These are phyloP conservation scores for Russula foetens DNA, from an alignment of 768 basidiomycete genomes.

Conservation along the genomic window DNA sequence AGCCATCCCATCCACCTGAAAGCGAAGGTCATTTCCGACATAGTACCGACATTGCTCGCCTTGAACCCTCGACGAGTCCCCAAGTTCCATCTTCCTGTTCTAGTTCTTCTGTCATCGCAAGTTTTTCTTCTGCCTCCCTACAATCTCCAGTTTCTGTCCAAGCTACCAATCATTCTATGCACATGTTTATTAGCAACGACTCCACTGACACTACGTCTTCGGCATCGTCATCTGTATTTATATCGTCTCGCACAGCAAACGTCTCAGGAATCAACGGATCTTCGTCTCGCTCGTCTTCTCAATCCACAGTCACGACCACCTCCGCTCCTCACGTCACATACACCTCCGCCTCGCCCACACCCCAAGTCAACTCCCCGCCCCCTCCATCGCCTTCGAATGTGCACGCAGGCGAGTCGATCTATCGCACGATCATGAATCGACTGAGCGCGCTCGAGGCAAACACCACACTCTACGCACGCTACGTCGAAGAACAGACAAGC, in stretches of 20 bases:
- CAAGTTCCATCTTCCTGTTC: not conserved
- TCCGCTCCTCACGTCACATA: conserved; percentile 16
- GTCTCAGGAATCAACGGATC: not conserved
- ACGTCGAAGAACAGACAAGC: conserved; percentile 83
- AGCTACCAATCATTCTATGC: not conserved
- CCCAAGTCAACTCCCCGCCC: not conserved
- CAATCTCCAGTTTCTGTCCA: not conserved
- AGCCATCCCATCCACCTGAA: not conserved
- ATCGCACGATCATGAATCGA: conserved; percentile 93
- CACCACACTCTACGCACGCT: conserved; percentile 73
- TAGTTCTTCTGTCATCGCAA: not conserved
- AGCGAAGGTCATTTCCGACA: conserved; percentile 1
- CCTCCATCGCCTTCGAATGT: conserved; percentile 22
- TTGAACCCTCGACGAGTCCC: not conserved
- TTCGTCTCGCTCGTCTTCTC: conserved; percentile 1
- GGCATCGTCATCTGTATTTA: conserved; percentile 12
- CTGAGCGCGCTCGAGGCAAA: conserved; percentile 79
- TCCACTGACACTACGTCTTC: not conserved
- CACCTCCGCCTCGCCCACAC: not conserved
- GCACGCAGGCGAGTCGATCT: conserved; percentile 71
- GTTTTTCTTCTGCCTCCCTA: not conserved
- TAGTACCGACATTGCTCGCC: conserved; percentile 9
- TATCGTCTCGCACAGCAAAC: not conserved
- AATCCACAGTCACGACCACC: not conserved
- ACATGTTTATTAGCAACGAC: conserved; percentile 1